Percentiles rank a stretch among this genome's conserved stretches.
phyloP scores from a whole-genome alignment of 1,139 yeast species.

The Kurtzmaniella natalensis region DNA sequence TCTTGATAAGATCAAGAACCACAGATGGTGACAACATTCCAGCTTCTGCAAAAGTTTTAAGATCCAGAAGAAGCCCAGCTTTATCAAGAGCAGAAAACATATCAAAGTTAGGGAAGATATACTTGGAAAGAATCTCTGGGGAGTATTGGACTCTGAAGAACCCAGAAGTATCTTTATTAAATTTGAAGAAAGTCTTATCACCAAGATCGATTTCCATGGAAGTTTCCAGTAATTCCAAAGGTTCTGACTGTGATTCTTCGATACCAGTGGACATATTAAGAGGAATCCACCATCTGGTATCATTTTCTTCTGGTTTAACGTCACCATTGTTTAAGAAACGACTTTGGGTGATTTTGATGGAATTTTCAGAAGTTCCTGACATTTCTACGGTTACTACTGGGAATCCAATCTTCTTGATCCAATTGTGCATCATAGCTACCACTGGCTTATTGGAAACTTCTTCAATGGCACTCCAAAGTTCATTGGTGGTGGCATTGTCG shows the following conservation, averaged over 20 bases:
- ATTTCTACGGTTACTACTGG: slow-evolving; percentile 70
- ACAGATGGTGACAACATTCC: slow-evolving; percentile 47
- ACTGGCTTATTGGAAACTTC: slow-evolving; percentile 76
- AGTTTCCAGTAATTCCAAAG: slow-evolving; percentile 9
- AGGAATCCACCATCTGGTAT: slow-evolving; percentile 76
- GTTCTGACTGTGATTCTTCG: slow-evolving; percentile 12
- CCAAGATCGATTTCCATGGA: slow-evolving; percentile 19
- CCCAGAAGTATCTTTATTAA: slow-evolving; percentile 61
- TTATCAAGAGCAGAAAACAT: slow-evolving; percentile 54
- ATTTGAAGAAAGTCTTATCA: slow-evolving; percentile 40
- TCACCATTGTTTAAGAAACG: slow-evolving; percentile 80
- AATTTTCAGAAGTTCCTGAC: slow-evolving; percentile 28
- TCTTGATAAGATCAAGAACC: slow-evolving; percentile 38
- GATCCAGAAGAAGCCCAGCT: slow-evolving; percentile 65
- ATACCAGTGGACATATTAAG: slow-evolving; percentile 40
- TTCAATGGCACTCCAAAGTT: slow-evolving; percentile 73
- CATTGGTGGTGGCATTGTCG: slow-evolving; percentile 74
- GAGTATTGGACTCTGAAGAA: slow-evolving; percentile 67
- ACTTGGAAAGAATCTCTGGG: slow-evolving; percentile 37
- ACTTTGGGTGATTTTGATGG: slow-evolving; percentile 61
- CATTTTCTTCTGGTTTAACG: slow-evolving; percentile 66
- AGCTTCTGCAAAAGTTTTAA: slow-evolving; percentile 55
- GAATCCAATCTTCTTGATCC: slow-evolving; percentile 83
- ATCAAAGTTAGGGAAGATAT: slow-evolving; percentile 41
- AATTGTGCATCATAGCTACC: slow-evolving; percentile 64